Evolutionary conservation across 73 alveolate species (phyloP).

Genomic region (Paramecium octaurelia): DNA sequence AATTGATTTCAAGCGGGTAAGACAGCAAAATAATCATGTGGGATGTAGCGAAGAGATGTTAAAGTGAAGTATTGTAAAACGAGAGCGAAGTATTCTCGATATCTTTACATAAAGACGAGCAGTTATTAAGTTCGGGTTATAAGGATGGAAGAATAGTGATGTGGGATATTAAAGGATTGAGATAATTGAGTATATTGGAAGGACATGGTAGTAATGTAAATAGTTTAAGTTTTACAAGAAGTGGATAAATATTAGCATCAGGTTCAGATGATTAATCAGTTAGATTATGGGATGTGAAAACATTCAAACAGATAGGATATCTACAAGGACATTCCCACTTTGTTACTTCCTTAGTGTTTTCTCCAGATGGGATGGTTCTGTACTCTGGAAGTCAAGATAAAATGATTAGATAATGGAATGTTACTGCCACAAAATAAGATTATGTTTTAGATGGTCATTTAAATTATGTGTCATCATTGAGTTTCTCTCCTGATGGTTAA

Average conservation of each 20-base stretch:
- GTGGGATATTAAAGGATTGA: not conserved
- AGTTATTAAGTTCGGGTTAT: not conserved
- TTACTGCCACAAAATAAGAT: not conserved
- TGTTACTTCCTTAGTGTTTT: not conserved
- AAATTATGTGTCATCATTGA: slow-evolving; percentile 83
- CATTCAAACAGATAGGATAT: not conserved
- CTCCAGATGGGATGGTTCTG: not conserved
- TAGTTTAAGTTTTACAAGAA: slow-evolving; percentile 74
- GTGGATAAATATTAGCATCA: not conserved
- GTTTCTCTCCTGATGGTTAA: slow-evolving; percentile 66
- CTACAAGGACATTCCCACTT: not conserved
- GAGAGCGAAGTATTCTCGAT: not conserved
- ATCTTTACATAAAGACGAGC: not conserved
- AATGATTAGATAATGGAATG: not conserved
- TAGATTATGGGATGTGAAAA: not conserved
- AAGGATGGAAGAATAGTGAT: not conserved
- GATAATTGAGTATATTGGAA: slow-evolving; percentile 12
- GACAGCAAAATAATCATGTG: not conserved
- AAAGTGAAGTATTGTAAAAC: not conserved
- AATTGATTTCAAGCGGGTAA: not conserved
- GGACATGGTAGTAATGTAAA: slow-evolving; percentile 92
- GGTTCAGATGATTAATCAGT: not conserved
- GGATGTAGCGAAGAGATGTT: not conserved
- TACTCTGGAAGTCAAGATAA: not conserved
- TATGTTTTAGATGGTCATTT: slow-evolving; percentile 76